Conservation (phyloP, 2,329 filamentous ascomycete genomes). For the Lachnellula hyalina region DNA sequence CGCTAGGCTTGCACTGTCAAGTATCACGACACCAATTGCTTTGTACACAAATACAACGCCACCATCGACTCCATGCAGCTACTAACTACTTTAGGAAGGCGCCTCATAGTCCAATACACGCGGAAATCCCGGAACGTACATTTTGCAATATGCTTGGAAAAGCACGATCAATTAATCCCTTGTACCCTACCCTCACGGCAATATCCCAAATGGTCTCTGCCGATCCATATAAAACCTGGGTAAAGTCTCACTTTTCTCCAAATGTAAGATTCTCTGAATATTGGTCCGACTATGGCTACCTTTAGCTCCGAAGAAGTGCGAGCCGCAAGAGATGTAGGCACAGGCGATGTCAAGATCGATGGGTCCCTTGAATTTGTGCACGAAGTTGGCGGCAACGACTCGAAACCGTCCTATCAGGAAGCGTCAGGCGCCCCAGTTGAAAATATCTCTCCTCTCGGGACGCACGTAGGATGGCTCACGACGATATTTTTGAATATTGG, state of each 20-base stretch:
- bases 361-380: conserved; percentile 6
- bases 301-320: background rate
- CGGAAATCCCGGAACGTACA: background rate
- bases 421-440: conserved; percentile 58
- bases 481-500: conserved; percentile 57
- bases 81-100: background rate
- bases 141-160: background rate
- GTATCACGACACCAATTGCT: background rate
- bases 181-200: background rate
- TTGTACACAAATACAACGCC: background rate
- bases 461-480: conserved; percentile 49
- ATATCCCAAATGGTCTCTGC: background rate
- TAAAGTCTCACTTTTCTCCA: background rate
- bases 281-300: background rate
- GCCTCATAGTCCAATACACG: background rate
- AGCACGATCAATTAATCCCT: background rate
- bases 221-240: background rate
- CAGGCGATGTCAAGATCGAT: conserved; percentile 8
- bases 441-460: conserved; percentile 51
- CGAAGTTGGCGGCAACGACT: conserved; percentile 41
- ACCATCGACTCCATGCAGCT: background rate
- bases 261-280: background rate
- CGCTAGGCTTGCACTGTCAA: background rate
- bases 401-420: conserved; percentile 48
- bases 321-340: conserved; percentile 1